Evolutionary conservation across 192 early-diverging fungal genomes (phyloP), one percentile per base, ranked within the genome.

Genomic region (Backusella macrospora): DNA sequence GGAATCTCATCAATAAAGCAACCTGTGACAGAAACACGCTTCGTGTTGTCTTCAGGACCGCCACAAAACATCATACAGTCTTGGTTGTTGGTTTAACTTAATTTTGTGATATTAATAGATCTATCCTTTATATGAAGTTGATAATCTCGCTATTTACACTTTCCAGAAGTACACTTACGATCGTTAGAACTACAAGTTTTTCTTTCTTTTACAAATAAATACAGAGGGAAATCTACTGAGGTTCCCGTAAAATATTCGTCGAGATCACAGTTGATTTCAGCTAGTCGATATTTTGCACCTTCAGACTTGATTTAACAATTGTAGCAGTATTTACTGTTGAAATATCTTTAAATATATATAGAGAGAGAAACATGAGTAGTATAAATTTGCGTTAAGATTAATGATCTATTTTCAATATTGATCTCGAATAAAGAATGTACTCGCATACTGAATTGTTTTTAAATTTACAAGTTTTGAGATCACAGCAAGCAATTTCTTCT

Each of bases 311-410:
- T 52, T 68, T 90, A 75, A 83, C 96, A 97, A 18, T 86, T 70
- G 5, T 71, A 40, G 83, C 96, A 98, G 83, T 96, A 98, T 43
- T 85, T 75, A 73, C 95, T 95, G 80, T 96, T 96, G 67, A 79
- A 74, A 74, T 95, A 93, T 45, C 88, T 91, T 48, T 48, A 23
- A 46, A 16, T 48, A 47, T 34, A 49, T 15, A 14, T 13, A 14
- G 23, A 34, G 14, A 7, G 15, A 15, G 9, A 62, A 26, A 4
- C 18, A 34, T 23, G 62, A 38, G 42, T 21, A 43, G 14, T 39
- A 42, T 18, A 15, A 9, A 6, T 68, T 10, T 5, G 34, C 5
- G 4, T 67, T 49, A 38, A 37, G 15, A 43, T 44, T 16, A 26
- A 64, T 64, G 8, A 13, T n/a, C 34, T 72, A 21, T 23, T 38